Percentiles rank a stretch among this genome's conserved stretches.
These are phyloP conservation scores for Dendrobium chrysotoxum DNA, from an alignment of 106 monocot species.

Conservation along the genomic window DNA sequence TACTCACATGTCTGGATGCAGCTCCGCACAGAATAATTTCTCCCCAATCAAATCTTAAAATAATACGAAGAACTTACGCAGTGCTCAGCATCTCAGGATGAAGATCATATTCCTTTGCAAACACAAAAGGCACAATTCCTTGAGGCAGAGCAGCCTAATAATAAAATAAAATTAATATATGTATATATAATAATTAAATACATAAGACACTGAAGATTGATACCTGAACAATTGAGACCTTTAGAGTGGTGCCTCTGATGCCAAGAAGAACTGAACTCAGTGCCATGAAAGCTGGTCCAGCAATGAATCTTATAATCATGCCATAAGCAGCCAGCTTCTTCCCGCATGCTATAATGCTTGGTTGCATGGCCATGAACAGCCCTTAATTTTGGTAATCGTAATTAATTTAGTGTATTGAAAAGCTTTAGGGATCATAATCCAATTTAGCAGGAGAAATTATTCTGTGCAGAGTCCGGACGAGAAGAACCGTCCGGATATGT, in stretches of 20 bases:
- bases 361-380: slow-evolving; percentile 55
- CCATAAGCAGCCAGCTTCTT: slow-evolving; percentile 25
- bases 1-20: no score
- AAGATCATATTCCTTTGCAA: slow-evolving; percentile 47
- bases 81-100: slow-evolving; percentile 29
- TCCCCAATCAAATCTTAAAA: not conserved
- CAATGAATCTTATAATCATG: slow-evolving; percentile 37
- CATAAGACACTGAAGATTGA: not conserved
- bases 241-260: slow-evolving; percentile 30
- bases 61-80: slow-evolving; percentile 9
- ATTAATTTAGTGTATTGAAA: not conserved
- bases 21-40: no score
- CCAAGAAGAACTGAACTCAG: slow-evolving; percentile 32
- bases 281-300: slow-evolving; percentile 37
- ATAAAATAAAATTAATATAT: not conserved
- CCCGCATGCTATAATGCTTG: slow-evolving; percentile 48
- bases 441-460: no score
- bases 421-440: not conserved
- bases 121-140: slow-evolving; percentile 49
- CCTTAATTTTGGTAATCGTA: slow-evolving; percentile 11
- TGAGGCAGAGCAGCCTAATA: slow-evolving; percentile 39
- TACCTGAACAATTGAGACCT: slow-evolving; percentile 45
- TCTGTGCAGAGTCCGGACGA: no score
- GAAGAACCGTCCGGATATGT: no score
- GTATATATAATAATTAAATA: no score